These are phyloP conservation scores for Didymella keratinophila DNA, from an alignment of 2,329 filamentous ascomycete species.

Conservation along the genomic window DNA sequence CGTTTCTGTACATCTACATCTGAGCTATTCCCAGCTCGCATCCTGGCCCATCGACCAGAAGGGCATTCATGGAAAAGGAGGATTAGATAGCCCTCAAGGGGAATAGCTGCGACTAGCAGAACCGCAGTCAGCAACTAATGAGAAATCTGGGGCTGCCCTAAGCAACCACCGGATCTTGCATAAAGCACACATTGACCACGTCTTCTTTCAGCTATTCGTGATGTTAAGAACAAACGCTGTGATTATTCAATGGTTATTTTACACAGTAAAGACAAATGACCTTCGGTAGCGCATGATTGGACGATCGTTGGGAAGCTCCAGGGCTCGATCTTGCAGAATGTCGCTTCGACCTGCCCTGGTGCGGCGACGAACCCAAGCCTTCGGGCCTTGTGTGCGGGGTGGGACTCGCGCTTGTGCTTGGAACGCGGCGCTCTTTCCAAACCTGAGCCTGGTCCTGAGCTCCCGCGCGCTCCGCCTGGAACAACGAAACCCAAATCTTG, in stretches of 20 bases:
- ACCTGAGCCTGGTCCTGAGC: too few species aligned
- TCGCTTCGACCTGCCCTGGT: conserved; percentile 8
- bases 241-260: background rate
- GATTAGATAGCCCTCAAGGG: conserved; percentile 8
- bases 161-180: background rate
- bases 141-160: background rate
- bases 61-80: conserved; percentile 1
- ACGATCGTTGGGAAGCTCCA: background rate
- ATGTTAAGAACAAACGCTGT: background rate
- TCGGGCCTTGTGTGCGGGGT: conserved; percentile 16
- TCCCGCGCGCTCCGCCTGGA: background rate
- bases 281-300: conserved; percentile 6
- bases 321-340: background rate
- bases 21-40: background rate
- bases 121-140: conserved; percentile 4
- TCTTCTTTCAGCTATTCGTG: background rate
- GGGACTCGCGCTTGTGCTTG: background rate
- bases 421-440: background rate
- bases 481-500: conserved; percentile 5
- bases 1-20: conserved; percentile 26
- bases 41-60: background rate
- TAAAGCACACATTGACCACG: conserved; percentile 1
- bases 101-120: conserved; percentile 1
- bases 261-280: conserved; percentile 2
- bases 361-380: background rate